Evolutionary conservation across 2,329 filamentous ascomycete genomes (phyloP).

Genomic region (Claviceps maximensis): DNA sequence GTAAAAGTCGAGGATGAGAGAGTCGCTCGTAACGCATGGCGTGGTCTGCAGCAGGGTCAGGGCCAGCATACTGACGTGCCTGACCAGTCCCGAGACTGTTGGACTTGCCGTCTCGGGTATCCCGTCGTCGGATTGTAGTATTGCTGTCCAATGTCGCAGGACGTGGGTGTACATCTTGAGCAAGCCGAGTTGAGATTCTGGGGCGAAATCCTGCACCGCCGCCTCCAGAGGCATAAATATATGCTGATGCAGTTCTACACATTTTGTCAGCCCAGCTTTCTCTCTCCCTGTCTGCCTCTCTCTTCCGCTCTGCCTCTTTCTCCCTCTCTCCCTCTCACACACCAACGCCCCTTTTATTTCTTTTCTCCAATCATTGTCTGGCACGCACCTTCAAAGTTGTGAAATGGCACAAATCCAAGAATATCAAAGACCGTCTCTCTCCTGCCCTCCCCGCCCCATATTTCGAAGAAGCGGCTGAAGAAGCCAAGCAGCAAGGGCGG

Average conservation of each 20-base stretch:
- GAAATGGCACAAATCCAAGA: conserved; percentile 40
- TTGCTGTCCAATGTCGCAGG: conserved; percentile 44
- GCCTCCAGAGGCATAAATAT: conserved; percentile 39
- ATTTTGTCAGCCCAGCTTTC: neutral
- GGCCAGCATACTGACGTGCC: conserved; percentile 40
- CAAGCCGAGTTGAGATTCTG: conserved; percentile 42
- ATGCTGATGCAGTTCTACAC: conserved; percentile 34
- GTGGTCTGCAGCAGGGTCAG: conserved; percentile 46
- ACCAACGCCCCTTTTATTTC: too few species aligned
- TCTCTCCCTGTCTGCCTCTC: too few species aligned
- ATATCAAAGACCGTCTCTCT: conserved; percentile 43
- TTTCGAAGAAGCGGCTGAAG: conserved; percentile 37
- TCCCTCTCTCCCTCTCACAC: too few species aligned
- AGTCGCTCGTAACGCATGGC: conserved; percentile 29
- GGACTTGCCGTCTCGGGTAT: conserved; percentile 23
- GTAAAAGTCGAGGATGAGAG: conserved; percentile 57
- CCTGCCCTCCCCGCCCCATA: conserved; percentile 50
- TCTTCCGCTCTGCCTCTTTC: too few species aligned
- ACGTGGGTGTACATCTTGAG: conserved; percentile 55
- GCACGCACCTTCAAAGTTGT: conserved; percentile 39
- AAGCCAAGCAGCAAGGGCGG: conserved; percentile 36
- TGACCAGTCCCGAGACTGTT: conserved; percentile 28
- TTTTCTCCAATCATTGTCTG: neutral
- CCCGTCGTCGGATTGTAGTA: conserved; percentile 27
- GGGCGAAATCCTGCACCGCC: conserved; percentile 33